Conservation (phyloP, 179 eudicot species). For the Camellia oleifera region DNA sequence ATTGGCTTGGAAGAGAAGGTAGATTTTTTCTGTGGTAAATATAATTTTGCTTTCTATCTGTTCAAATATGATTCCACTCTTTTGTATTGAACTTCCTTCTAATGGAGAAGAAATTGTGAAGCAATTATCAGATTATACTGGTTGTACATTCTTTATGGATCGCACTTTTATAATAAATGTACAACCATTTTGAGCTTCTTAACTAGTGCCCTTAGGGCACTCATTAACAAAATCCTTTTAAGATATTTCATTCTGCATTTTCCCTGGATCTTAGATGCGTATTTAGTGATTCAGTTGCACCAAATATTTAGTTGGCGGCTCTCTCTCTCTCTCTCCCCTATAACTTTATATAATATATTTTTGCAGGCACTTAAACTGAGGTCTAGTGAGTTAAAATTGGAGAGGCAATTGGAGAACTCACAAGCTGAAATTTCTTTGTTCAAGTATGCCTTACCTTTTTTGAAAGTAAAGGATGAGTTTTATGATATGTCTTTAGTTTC, state of each 20-base stretch:
- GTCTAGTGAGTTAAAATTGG: constrained; percentile 90
- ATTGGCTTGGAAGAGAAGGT: constrained; percentile 99
- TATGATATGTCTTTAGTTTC: constrained; percentile 3
- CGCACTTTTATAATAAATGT: no score
- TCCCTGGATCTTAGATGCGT: not conserved
- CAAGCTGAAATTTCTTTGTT: constrained; percentile 68
- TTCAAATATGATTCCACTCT: not conserved
- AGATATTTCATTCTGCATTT: not conserved
- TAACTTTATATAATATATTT: not conserved
- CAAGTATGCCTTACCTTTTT: constrained; percentile 46
- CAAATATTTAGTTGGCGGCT: not conserved
- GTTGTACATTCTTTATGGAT: no score
- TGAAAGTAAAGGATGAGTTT: not conserved
- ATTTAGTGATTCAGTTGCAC: not conserved
- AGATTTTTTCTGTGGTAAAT: constrained; percentile 5
- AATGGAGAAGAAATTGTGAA: not conserved
- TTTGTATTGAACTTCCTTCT: not conserved
- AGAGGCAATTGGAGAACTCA: constrained; percentile 76
- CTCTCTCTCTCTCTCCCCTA: not conserved
- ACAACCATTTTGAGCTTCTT: no score
- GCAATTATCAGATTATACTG: not conserved
- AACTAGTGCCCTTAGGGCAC: no score
- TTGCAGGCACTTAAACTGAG: constrained; percentile 84
- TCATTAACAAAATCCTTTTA: not conserved
- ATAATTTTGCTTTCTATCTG: not conserved